phyloP scores from a whole-genome alignment of 2,329 filamentous ascomycete genomes.

The Cladophialophora yegresii region DNA sequence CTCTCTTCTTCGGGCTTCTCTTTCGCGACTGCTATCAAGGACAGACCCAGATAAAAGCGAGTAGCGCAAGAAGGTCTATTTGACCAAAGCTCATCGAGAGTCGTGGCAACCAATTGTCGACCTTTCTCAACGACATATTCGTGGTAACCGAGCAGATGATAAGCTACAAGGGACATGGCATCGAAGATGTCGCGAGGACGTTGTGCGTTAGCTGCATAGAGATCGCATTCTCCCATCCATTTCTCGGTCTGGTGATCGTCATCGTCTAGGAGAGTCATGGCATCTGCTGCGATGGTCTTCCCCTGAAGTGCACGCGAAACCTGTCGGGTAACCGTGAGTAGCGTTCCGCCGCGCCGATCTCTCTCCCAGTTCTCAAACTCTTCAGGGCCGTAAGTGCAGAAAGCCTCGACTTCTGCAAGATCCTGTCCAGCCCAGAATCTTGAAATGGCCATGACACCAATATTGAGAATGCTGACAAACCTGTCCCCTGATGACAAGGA shows the following conservation, averaged over 20 bases:
- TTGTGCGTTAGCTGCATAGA: constrained; percentile 52
- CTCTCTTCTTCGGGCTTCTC: constrained; percentile 50
- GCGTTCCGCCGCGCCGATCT: constrained; percentile 61
- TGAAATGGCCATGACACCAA: constrained; percentile 60
- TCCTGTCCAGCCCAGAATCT: constrained; percentile 61
- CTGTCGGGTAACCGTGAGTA: constrained; percentile 58
- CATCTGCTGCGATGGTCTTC: constrained; percentile 55
- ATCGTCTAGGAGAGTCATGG: constrained; percentile 57
- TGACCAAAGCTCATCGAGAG: constrained; percentile 51
- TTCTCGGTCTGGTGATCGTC: constrained; percentile 53
- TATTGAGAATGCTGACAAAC: constrained; percentile 59
- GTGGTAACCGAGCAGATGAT: constrained; percentile 53
- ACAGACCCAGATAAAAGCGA: constrained; percentile 51
- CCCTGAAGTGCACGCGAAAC: constrained; percentile 62
- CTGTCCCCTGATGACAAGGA: constrained; percentile 61
- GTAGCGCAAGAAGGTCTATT: constrained; percentile 47
- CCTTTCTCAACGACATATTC: constrained; percentile 49
- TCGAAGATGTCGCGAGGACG: constrained; percentile 60
- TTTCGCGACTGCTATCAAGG: constrained; percentile 48
- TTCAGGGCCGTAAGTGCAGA: constrained; percentile 58
- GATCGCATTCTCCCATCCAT: constrained; percentile 53
- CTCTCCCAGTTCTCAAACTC: constrained; percentile 60
- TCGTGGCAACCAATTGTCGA: constrained; percentile 44
- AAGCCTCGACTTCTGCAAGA: constrained; percentile 59
- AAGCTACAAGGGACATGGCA: constrained; percentile 50